Conservation (phyloP, 495 filamentous ascomycete species). For the Neurospora hispaniola region DNA sequence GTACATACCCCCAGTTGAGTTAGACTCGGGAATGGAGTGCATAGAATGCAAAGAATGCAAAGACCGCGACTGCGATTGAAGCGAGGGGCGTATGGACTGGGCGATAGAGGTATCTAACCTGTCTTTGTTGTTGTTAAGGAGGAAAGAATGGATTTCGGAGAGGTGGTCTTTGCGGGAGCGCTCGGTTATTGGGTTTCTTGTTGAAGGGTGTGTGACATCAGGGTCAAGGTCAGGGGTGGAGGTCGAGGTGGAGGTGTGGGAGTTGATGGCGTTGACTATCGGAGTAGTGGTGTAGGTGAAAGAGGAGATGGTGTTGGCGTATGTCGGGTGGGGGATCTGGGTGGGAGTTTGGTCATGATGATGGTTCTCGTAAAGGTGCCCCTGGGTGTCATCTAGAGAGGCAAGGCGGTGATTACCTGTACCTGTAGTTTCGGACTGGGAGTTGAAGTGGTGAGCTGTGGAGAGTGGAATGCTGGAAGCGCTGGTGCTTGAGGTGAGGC, state of each 20-base stretch:
- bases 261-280: not conserved
- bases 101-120: not conserved
- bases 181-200: not conserved
- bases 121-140: not conserved
- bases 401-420: not conserved
- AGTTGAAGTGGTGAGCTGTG: not conserved
- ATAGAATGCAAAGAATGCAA: not conserved
- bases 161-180: not conserved
- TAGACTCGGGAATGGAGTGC: not conserved
- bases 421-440: not conserved
- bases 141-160: not conserved
- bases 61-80: not conserved
- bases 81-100: not conserved
- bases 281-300: not conserved
- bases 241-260: not conserved
- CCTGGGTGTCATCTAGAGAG: not conserved
- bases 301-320: not conserved
- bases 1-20: not conserved
- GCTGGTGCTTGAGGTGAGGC: not conserved
- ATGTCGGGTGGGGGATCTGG: not conserved
- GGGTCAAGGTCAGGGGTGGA: no score
- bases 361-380: not conserved
- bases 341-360: not conserved
- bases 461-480: not conserved
- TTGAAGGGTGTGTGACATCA: not conserved